Percentiles rank a stretch among this genome's conserved stretches.
Conservation (phyloP, 2,329 filamentous ascomycete species). For the Penicillium thymicola region DNA sequence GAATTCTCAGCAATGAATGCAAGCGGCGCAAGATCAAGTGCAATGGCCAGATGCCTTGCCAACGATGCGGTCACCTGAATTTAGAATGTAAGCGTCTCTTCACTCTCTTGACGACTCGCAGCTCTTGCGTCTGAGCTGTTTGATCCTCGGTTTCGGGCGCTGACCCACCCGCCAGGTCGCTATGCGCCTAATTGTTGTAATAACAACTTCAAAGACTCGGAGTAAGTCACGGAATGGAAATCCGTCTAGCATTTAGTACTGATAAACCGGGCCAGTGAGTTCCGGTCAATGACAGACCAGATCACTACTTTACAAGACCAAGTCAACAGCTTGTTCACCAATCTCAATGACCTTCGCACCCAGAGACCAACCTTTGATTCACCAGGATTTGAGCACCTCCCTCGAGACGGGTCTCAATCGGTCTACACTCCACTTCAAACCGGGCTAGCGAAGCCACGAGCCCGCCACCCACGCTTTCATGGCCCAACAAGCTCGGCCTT, state of each 20-base stretch:
- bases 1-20: constrained; percentile 55
- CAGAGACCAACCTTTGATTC: constrained; percentile 39
- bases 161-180: constrained; percentile 40
- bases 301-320: constrained; percentile 76
- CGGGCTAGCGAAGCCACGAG: constrained; percentile 46
- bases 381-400: constrained; percentile 34
- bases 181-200: constrained; percentile 66
- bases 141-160: not conserved
- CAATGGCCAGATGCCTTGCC: constrained; percentile 63
- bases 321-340: constrained; percentile 72
- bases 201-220: constrained; percentile 85
- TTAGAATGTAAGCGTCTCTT: constrained; percentile 50
- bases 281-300: constrained; percentile 73
- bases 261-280: constrained; percentile 55
- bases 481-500: constrained; percentile 84
- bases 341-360: constrained; percentile 63
- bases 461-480: constrained; percentile 65
- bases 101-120: not conserved
- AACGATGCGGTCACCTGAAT: constrained; percentile 62
- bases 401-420: constrained; percentile 40
- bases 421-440: constrained; percentile 39
- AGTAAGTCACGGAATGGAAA: constrained; percentile 44
- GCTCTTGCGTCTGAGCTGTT: not conserved
- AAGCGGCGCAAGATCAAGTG: constrained; percentile 67
- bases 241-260: not conserved